A percentile compares a stretch with the other conserved stretches of the same genome.
Evolutionary conservation across 768 basidiomycete genomes (phyloP).

Genomic region (Amanita exitialis): DNA sequence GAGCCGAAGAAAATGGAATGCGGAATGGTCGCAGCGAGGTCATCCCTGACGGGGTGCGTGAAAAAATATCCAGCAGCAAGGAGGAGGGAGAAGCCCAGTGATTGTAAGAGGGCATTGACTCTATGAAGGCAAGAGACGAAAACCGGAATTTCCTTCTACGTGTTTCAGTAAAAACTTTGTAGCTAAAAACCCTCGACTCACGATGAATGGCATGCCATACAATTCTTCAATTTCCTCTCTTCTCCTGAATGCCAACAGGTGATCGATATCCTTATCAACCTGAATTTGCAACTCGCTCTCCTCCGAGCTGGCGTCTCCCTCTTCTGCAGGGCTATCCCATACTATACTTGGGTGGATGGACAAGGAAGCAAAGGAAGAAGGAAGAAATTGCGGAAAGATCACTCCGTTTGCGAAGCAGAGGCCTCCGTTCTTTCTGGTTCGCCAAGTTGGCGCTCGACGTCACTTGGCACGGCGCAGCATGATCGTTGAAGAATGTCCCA

Average conservation of each 20-base stretch:
- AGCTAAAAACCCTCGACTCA: constrained; percentile 25
- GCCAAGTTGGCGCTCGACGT: background rate
- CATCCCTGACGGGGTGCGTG: constrained; percentile 19
- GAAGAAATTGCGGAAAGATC: constrained; percentile 2
- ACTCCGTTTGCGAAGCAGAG: constrained; percentile 1
- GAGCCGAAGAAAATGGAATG: background rate
- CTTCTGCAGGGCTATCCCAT: constrained; percentile 3
- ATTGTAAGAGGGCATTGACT: constrained; percentile 61
- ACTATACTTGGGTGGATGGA: background rate
- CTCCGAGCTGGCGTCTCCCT: background rate
- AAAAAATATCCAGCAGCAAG: constrained; percentile 53
- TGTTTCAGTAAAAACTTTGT: background rate
- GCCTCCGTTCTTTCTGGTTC: background rate
- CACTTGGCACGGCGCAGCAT: background rate
- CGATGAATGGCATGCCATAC: constrained; percentile 73
- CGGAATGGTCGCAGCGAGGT: constrained; percentile 5
- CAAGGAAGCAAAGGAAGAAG: constrained; percentile 3
- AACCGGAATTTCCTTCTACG: constrained; percentile 60
- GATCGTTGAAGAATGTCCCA: background rate
- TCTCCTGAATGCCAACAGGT: constrained; percentile 49
- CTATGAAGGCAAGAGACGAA: constrained; percentile 73
- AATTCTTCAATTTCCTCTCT: constrained; percentile 73
- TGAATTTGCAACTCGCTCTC: constrained; percentile 19
- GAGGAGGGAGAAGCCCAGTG: constrained; percentile 56
- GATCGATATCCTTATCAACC: constrained; percentile 59